Evolutionary conservation across 805 yeast species (phyloP).

Genomic region (Ogataea angusta): DNA sequence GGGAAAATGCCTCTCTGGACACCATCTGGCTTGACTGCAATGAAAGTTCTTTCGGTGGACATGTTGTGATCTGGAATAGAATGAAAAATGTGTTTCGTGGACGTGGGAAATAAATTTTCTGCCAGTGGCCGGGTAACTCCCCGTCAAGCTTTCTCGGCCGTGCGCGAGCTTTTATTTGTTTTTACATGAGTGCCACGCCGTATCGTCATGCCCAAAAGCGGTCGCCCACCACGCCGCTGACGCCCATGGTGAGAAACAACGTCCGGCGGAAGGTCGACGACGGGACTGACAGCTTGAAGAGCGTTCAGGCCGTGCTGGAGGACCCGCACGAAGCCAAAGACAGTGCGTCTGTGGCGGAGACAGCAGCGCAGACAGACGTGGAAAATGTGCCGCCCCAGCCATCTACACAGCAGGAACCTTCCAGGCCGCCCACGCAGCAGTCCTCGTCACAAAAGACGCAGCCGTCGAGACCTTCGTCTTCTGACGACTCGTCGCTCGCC

Average conservation of each 20-base stretch:
- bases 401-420: too few relatives aligned
- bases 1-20: conserved; percentile 98
- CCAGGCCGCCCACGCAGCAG: background rate
- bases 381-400: too few relatives aligned
- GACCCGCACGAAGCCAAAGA: background rate
- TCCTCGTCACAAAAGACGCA: background rate
- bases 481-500: background rate
- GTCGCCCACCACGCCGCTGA: conserved; percentile 33
- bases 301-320: background rate
- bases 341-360: too few relatives aligned
- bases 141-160: background rate
- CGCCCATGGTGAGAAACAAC: conserved; percentile 28
- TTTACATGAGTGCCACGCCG: conserved; percentile 12
- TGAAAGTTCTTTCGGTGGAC: conserved; percentile 84
- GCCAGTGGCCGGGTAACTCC: conserved; percentile 6
- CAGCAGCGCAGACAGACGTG: too few relatives aligned
- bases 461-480: background rate
- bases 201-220: conserved; percentile 21
- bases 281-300: conserved; percentile 1
- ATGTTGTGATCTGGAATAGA: conserved; percentile 28
- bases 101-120: conserved; percentile 6
- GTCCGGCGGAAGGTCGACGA: conserved; percentile 24
- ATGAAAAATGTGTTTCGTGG: conserved; percentile 1
- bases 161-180: conserved; percentile 10
- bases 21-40: conserved; percentile 98